These are phyloP conservation scores for Hansenula anomala DNA, from an alignment of 1,139 yeast genomes.

Conservation along the genomic window DNA sequence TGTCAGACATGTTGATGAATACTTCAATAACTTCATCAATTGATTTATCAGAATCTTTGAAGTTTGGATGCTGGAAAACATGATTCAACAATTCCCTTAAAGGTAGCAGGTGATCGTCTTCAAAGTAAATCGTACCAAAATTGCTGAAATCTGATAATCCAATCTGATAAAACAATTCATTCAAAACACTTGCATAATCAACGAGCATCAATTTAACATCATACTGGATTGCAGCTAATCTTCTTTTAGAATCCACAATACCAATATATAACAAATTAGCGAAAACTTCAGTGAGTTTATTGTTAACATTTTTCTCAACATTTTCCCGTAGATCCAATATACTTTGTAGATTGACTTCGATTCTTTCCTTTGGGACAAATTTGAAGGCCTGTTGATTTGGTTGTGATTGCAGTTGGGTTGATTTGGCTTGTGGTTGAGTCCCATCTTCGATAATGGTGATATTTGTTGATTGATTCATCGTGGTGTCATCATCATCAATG, in stretches of 20 bases:
- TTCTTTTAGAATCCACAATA: conserved; percentile 61
- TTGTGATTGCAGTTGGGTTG: too few relatives aligned
- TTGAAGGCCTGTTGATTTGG: conserved; percentile 7
- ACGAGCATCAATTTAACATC: conserved; percentile 73
- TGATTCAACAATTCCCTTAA: conserved; percentile 11
- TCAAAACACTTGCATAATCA: conserved; percentile 69
- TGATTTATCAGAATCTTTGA: conserved; percentile 8
- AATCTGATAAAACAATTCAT: conserved; percentile 76
- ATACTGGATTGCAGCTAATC: conserved; percentile 79
- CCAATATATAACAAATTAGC: conserved; percentile 77
- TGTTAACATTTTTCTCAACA: conserved; percentile 43
- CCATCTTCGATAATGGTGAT: too few relatives aligned
- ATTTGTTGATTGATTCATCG: conserved; percentile 2
- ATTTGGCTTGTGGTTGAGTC: too few relatives aligned
- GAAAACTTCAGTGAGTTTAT: conserved; percentile 60
- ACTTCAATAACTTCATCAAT: conserved; percentile 21
- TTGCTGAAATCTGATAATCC: conserved; percentile 77
- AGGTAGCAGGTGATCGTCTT: conserved; percentile 13
- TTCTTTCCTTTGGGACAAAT: conserved; percentile 21
- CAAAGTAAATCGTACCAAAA: conserved; percentile 60
- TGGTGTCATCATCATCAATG: conserved; percentile 3
- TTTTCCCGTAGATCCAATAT: conserved; percentile 48
- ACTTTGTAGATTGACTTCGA: conserved; percentile 50
- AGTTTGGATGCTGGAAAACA: conserved; percentile 4
- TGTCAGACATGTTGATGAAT: conserved; percentile 53